Evolutionary conservation across 768 basidiomycete genomes (phyloP).

Genomic region (Hericium erinaceus): DNA sequence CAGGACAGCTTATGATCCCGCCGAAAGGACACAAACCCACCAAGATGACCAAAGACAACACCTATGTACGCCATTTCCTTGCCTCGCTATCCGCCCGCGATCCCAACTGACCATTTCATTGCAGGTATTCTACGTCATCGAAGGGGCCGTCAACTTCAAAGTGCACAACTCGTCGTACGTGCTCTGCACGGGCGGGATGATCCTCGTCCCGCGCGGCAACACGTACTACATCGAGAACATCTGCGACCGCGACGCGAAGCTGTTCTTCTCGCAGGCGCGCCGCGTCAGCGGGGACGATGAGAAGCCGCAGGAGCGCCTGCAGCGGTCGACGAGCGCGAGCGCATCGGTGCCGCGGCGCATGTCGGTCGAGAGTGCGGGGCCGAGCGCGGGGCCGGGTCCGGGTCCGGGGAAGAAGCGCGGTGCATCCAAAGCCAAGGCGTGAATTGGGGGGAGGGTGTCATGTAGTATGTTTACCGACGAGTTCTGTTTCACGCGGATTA

Average conservation of each 20-base stretch:
- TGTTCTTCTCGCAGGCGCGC: conserved; percentile 91
- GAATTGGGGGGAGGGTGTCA: too few species aligned
- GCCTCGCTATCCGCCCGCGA: background rate
- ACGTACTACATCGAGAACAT: conserved; percentile 88
- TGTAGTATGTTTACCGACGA: too few species aligned
- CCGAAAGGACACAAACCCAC: conserved; percentile 72
- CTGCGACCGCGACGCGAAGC: conserved; percentile 60
- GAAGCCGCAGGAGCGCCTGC: conserved; percentile 9
- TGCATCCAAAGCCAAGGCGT: background rate
- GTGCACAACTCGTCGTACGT: conserved; percentile 74
- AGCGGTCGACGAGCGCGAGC: conserved; percentile 8
- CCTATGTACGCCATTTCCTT: conserved; percentile 47
- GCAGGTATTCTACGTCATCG: conserved; percentile 75
- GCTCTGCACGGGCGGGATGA: conserved; percentile 76
- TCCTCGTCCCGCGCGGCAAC: conserved; percentile 92
- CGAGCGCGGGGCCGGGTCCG: background rate
- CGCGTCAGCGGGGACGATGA: conserved; percentile 30
- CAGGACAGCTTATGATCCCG: conserved; percentile 80
- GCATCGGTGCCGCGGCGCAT: conserved; percentile 7
- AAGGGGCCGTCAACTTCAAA: conserved; percentile 82
- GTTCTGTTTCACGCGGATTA: too few species aligned
- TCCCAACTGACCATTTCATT: too few species aligned
- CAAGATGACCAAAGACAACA: conserved; percentile 89
- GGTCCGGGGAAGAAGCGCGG: conserved; percentile 1
- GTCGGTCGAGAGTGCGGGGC: conserved; percentile 6